A percentile compares a stretch with the other conserved stretches of the same genome.
Conservation (phyloP, 2,329 filamentous ascomycete species). For the Colletotrichum noveboracense region DNA sequence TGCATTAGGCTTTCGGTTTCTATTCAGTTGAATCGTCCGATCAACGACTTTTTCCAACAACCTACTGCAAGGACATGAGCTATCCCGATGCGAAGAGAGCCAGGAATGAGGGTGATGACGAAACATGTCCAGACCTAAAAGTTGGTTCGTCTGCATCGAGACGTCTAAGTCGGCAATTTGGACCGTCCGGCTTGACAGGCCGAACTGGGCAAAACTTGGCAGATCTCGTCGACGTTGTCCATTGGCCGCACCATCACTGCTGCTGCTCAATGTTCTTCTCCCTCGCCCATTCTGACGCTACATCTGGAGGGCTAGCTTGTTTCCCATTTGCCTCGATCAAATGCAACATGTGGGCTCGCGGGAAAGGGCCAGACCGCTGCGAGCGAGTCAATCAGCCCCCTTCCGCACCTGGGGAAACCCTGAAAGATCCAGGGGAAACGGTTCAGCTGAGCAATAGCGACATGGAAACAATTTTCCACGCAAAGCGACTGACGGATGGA, state of each 20-base stretch:
- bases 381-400: background rate
- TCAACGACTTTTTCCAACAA: background rate
- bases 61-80: background rate
- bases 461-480: background rate
- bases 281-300: background rate
- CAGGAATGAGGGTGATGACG: background rate
- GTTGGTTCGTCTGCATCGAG: background rate
- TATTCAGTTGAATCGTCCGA: background rate
- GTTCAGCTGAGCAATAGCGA: background rate
- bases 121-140: background rate
- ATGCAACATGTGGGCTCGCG: background rate
- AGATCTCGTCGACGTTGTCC: background rate
- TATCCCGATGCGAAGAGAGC: background rate
- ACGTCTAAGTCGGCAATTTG: background rate
- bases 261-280: background rate
- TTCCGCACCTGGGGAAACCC: background rate
- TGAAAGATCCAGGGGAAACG: background rate
- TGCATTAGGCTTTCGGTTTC: background rate
- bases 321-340: background rate
- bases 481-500: background rate
- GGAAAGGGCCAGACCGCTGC: background rate
- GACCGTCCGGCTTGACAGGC: background rate
- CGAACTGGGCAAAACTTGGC: background rate
- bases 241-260: background rate
- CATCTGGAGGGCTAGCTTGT: background rate